Conservation (phyloP, 768 basidiomycete species). For the Piloderma croceum region DNA sequence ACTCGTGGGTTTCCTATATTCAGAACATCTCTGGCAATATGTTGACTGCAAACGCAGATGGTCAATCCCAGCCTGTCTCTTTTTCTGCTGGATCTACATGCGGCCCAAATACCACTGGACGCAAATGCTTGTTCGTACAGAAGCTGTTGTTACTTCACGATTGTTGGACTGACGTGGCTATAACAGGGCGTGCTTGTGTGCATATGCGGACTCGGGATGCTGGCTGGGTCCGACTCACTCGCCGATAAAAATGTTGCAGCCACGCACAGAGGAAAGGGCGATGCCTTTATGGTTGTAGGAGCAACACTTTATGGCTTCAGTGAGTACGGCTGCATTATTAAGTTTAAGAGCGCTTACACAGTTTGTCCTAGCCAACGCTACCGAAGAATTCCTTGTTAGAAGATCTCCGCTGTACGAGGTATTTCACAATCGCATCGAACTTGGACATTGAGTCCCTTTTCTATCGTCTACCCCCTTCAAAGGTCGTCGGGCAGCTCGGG, state of each 20-base stretch:
- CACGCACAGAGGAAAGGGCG: conserved; percentile 64
- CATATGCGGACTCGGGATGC: conserved; percentile 68
- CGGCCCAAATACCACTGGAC: conserved; percentile 78
- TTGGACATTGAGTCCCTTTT: no score
- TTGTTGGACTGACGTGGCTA: background rate
- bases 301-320: conserved; percentile 85
- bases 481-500: conserved; percentile 82
- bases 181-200: conserved; percentile 67
- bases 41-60: no score
- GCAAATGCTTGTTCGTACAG: conserved; percentile 59
- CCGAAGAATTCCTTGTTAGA: conserved; percentile 84
- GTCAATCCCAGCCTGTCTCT: conserved; percentile 84
- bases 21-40: no score
- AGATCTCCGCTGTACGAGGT: conserved; percentile 75
- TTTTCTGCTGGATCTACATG: conserved; percentile 82
- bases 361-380: conserved; percentile 66
- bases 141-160: background rate
- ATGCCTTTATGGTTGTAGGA: conserved; percentile 82
- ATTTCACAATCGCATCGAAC: conserved; percentile 1
- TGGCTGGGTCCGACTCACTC: conserved; percentile 72
- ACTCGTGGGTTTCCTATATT: no score
- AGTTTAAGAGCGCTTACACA: conserved; percentile 1
- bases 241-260: conserved; percentile 74
- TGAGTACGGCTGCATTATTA: conserved; percentile 31
- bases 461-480: background rate